Evolutionary conservation across 176 grass and related monocot genomes (phyloP).

Genomic region (Pontederia paniculata): DNA sequence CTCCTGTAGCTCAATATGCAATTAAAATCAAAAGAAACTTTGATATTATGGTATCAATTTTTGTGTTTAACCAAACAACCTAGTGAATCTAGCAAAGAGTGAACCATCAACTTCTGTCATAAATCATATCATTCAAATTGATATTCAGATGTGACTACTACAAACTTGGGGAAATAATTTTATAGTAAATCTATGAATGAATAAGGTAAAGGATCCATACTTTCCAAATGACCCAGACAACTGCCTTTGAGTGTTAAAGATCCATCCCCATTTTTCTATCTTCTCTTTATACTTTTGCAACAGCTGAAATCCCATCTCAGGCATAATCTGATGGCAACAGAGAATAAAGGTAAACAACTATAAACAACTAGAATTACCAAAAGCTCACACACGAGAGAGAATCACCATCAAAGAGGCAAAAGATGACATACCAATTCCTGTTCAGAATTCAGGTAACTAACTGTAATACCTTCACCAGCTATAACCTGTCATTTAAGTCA

Average conservation of each 20-base stretch:
- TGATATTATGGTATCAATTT: not conserved
- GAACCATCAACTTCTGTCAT: too few relatives aligned
- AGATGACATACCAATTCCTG: slow-evolving; percentile 55
- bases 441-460: slow-evolving; percentile 59
- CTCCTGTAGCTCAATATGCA: too few relatives aligned
- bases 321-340: slow-evolving; percentile 49
- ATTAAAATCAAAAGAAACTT: not conserved
- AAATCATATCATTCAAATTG: too few relatives aligned
- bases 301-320: slow-evolving; percentile 80
- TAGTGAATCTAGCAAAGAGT: too few relatives aligned
- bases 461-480: slow-evolving; percentile 46
- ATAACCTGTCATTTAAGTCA: slow-evolving; percentile 48
- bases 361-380: not conserved
- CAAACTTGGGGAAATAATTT: not conserved
- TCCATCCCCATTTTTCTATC: slow-evolving; percentile 90
- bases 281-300: slow-evolving; percentile 70
- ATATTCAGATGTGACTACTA: too few relatives aligned
- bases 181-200: too few relatives aligned
- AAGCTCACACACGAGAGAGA: slow-evolving; percentile 1
- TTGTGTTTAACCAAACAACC: not conserved
- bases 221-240: slow-evolving; percentile 60
- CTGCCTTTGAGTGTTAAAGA: slow-evolving; percentile 38
- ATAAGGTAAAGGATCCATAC: slow-evolving; percentile 21
- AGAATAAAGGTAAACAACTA: slow-evolving; percentile 3
- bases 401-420: slow-evolving; percentile 15